Percentiles rank a stretch among this genome's conserved stretches.
Evolutionary conservation across 2,329 filamentous ascomycete species (phyloP).

Genomic region (Trichoderma hamatum): DNA sequence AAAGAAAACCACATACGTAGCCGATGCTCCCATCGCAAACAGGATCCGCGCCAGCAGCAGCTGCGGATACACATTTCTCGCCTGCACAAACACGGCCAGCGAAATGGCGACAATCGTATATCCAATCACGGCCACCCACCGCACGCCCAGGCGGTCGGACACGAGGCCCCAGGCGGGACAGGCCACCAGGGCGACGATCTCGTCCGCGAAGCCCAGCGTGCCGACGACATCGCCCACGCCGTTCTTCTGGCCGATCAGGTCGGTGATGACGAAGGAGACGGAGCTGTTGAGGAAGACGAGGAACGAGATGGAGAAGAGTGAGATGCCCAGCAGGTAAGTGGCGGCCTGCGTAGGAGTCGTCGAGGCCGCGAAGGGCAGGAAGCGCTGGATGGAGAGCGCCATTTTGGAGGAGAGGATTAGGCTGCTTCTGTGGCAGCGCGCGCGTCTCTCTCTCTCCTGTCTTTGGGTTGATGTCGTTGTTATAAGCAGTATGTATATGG

Average conservation of each 20-base stretch:
- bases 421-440: background rate
- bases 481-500: background rate
- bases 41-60: conserved; percentile 80
- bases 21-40: conserved; percentile 91
- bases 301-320: conserved; percentile 85
- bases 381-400: conserved; percentile 44
- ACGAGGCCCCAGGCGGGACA: conserved; percentile 79
- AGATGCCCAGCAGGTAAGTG: conserved; percentile 80
- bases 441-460: conserved; percentile 2
- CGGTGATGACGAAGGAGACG: conserved; percentile 82
- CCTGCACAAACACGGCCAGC: conserved; percentile 81
- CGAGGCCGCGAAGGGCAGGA: conserved; percentile 61
- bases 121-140: conserved; percentile 72
- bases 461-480: background rate
- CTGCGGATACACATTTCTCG: conserved; percentile 84
- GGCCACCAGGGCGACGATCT: conserved; percentile 77
- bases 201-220: conserved; percentile 82
- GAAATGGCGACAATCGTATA: conserved; percentile 80
- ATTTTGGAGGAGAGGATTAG: background rate
- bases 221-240: conserved; percentile 80
- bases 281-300: conserved; percentile 87
- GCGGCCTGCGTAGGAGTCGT: conserved; percentile 65
- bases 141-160: conserved; percentile 76
- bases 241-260: conserved; percentile 73
- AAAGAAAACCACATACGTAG: conserved; percentile 60